Evolutionary conservation across 2,329 filamentous ascomycete genomes (phyloP).

Genomic region (Intubia oerlemansii): DNA sequence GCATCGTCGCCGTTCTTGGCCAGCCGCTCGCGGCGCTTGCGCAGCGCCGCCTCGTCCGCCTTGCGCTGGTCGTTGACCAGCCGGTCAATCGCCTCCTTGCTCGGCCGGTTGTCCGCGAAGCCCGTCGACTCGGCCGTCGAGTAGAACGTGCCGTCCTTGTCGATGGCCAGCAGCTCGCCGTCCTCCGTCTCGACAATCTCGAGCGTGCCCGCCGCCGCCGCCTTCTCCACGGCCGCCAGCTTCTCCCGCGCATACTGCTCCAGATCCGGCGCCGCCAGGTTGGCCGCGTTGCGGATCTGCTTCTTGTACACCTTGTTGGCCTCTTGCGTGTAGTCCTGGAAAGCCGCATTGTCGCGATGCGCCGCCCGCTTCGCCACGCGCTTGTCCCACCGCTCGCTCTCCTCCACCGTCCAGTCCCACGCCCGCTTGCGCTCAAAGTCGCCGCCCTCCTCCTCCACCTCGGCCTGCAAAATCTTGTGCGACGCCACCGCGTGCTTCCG

Average conservation of each 20-base stretch:
- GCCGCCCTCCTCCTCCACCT: slow-evolving; percentile 63
- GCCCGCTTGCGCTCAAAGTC: slow-evolving; percentile 96
- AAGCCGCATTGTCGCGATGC: slow-evolving; percentile 68
- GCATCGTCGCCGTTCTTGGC: slow-evolving; percentile 62
- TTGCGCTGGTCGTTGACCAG: slow-evolving; percentile 71
- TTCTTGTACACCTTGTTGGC: slow-evolving; percentile 86
- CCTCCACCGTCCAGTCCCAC: slow-evolving; percentile 96
- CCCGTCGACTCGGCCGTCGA: slow-evolving; percentile 65
- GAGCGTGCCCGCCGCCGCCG: slow-evolving; percentile 63
- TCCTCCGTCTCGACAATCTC: slow-evolving; percentile 93
- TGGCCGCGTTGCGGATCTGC: slow-evolving; percentile 38
- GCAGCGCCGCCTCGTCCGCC: slow-evolving; percentile 68
- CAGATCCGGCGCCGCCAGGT: slow-evolving; percentile 51
- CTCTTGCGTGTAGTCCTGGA: slow-evolving; percentile 74
- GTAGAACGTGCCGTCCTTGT: slow-evolving; percentile 79
- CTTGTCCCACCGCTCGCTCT: slow-evolving; percentile 85
- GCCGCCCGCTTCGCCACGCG: slow-evolving; percentile 68
- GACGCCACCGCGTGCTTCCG: slow-evolving; percentile 73
- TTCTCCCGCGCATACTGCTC: slow-evolving; percentile 79
- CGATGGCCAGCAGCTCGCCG: slow-evolving; percentile 83
- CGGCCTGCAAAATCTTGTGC: slow-evolving; percentile 84
- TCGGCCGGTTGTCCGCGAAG: slow-evolving; percentile 70
- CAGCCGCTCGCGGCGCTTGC: slow-evolving; percentile 66
- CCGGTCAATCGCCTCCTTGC: slow-evolving; percentile 69
- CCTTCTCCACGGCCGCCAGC: slow-evolving; percentile 62